These are phyloP conservation scores for Aspergillus japonicus DNA, from an alignment of 2,329 filamentous ascomycete genomes.

Conservation along the genomic window DNA sequence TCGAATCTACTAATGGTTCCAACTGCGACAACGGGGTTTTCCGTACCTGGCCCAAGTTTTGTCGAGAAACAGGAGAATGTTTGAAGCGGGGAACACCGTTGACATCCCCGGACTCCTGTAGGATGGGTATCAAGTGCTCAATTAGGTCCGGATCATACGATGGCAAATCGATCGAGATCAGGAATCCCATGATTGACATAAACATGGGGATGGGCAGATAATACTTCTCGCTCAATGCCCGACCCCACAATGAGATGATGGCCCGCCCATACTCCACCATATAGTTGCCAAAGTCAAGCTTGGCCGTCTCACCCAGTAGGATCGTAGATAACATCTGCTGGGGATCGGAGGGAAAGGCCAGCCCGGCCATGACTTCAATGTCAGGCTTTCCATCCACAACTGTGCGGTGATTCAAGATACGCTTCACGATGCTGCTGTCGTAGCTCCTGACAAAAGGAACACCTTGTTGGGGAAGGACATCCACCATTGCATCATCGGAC, in stretches of 20 bases:
- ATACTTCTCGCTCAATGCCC: slow-evolving; percentile 55
- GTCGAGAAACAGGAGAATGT: slow-evolving; percentile 44
- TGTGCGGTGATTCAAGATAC: slow-evolving; percentile 57
- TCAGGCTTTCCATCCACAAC: slow-evolving; percentile 49
- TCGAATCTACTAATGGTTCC: slow-evolving; percentile 52
- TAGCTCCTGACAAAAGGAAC: slow-evolving; percentile 21
- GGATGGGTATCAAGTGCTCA: slow-evolving; percentile 37
- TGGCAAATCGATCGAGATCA: slow-evolving; percentile 41
- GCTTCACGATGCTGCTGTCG: slow-evolving; percentile 49
- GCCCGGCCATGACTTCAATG: slow-evolving; percentile 54
- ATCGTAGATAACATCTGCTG: slow-evolving; percentile 52
- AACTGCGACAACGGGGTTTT: slow-evolving; percentile 44
- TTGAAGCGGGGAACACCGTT: slow-evolving; percentile 55
- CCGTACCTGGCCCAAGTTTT: slow-evolving; percentile 39
- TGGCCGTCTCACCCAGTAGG: slow-evolving; percentile 52
- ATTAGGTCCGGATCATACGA: slow-evolving; percentile 39
- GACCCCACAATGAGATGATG: slow-evolving; percentile 56
- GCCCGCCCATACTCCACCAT: slow-evolving; percentile 50
- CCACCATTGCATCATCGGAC: slow-evolving; percentile 22
- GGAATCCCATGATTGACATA: slow-evolving; percentile 40
- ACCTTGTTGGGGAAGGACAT: slow-evolving; percentile 25
- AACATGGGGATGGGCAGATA: slow-evolving; percentile 45
- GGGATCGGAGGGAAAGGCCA: slow-evolving; percentile 54
- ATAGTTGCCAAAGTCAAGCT: slow-evolving; percentile 45
- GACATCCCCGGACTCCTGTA: slow-evolving; percentile 51